Conservation (phyloP, 1,284 basidiomycete species). For the Pulveroboletus sp. region DNA sequence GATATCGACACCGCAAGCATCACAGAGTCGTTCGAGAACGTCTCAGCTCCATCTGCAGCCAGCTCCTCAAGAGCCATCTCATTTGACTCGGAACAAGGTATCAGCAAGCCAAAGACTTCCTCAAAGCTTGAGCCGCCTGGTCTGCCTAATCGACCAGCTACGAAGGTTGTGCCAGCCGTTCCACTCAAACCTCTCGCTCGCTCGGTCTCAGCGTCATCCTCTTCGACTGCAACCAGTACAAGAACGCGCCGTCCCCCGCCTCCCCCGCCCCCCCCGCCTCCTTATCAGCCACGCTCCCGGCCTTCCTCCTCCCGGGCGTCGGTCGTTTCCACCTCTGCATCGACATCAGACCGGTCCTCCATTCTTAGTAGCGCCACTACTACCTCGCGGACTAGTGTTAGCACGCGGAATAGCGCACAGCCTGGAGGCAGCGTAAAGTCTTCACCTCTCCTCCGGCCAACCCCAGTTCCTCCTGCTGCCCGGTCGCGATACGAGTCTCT, state of each 20-base stretch:
- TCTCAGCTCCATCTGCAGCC: slow-evolving; percentile 49
- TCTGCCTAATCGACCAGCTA: slow-evolving; percentile 53
- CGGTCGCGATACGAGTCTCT: slow-evolving; percentile 66
- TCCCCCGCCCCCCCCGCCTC: slow-evolving; percentile 40
- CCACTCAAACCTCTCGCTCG: slow-evolving; percentile 35
- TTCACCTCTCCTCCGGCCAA: slow-evolving; percentile 46
- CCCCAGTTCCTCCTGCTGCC: slow-evolving; percentile 64
- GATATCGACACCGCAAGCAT: slow-evolving; percentile 60
- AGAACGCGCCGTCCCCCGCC: slow-evolving; percentile 39
- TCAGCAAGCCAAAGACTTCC: slow-evolving; percentile 24
- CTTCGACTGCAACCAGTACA: slow-evolving; percentile 33
- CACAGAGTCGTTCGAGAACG: slow-evolving; percentile 70
- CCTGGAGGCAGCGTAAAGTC: slow-evolving; percentile 23
- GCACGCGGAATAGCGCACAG: slow-evolving; percentile 36
- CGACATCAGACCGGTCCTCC: slow-evolving; percentile 62
- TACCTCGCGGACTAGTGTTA: slow-evolving; percentile 49
- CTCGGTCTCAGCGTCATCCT: slow-evolving; percentile 34
- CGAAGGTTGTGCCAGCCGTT: slow-evolving; percentile 31
- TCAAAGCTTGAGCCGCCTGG: slow-evolving; percentile 49
- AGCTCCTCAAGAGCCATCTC: slow-evolving; percentile 45
- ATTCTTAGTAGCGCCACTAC: slow-evolving; percentile 53
- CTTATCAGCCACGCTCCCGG: slow-evolving; percentile 33
- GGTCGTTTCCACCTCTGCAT: slow-evolving; percentile 40
- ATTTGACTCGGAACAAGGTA: slow-evolving; percentile 49
- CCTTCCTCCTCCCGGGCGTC: slow-evolving; percentile 44